Base-by-base conservation (phyloP, 371 early-diverging fungal species). In the Paraphysoderma sedebokerense region DNA sequence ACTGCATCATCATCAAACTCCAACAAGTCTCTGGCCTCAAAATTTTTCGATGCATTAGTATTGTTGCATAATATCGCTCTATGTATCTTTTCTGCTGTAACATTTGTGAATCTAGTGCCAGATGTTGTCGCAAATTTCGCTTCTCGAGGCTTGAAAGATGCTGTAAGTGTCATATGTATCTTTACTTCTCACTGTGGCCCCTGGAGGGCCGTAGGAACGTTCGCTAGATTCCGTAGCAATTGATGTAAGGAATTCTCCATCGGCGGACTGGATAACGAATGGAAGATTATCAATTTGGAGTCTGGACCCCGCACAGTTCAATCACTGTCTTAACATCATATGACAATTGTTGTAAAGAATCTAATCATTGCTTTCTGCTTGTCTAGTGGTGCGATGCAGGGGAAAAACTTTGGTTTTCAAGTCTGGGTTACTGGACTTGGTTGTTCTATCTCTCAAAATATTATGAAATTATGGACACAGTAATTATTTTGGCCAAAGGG, bases 401-500 rank as follows among this genome's bases (percentile, higher is more conserved):
- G 50, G 53, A 64, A 31, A 65, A 65, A 32, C 57, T 79, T 49
- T 85, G 86, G 85, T 71, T 79, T 52, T 62, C 66, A 46, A 62
- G 67, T 24, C 71, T 87, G 36, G 77, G 74, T 44, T 81, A 79
- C 57, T 76, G 82, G 72, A 76, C 79, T 24, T 87, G 79, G 55
- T 57, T 81, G 51, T 87, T 87, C 61, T 87, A 87, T 64, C 73
- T 87, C 46, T 79, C 79, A 54, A 87, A 87, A 67, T 85, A 74
- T 58, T 87, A 85, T 64, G 87, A 87, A 63, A 72, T 87, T 46
- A 62, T 87, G 49, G 87, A 87, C 62, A 87, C 88, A 33, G 70
- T 76, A 45, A 86, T 88, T 55, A 81, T 88, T 50, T 62, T 87
- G 42, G 49, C 75, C 52, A 87, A 88, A 63, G 85, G 80, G 33